Percentiles rank a stretch among this genome's conserved stretches.
phyloP scores from a whole-genome alignment of 331 rosid species.

The Dryas integrifolia region DNA sequence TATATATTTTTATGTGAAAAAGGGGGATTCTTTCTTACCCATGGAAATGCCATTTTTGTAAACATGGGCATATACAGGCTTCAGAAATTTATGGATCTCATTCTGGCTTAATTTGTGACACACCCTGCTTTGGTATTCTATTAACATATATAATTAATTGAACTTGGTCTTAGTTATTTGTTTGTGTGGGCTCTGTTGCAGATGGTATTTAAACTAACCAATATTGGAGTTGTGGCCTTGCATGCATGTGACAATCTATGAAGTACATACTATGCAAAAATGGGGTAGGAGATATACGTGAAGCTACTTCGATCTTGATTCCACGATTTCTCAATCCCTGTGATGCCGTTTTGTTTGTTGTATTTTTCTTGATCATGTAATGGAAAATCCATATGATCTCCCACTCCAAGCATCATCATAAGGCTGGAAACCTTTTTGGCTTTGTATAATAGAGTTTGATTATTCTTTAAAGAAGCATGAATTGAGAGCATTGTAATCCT shows the following conservation, averaged over 20 bases:
- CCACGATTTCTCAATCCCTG: neutral
- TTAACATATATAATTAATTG: neutral
- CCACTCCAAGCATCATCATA: neutral
- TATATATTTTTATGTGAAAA: neutral
- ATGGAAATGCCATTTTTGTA: neutral
- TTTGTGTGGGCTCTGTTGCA: slow-evolving; percentile 10
- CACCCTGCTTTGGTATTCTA: neutral
- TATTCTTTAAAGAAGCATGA: slow-evolving; percentile 9
- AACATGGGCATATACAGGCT: neutral
- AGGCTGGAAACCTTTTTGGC: slow-evolving; percentile 4
- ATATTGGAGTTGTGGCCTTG: neutral
- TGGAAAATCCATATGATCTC: slow-evolving; percentile 22
- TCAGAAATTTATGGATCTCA: neutral
- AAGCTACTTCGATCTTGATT: neutral
- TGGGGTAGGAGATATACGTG: neutral
- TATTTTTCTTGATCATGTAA: neutral
- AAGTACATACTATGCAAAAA: neutral
- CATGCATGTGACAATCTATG: neutral
- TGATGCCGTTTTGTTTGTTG: neutral
- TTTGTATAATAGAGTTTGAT: slow-evolving; percentile 8
- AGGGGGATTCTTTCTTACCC: no score
- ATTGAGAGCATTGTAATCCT: slow-evolving; percentile 3
- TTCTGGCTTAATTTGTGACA: neutral
- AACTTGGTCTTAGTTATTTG: neutral
- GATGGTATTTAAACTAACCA: slow-evolving; percentile 15